Evolutionary conservation across 2,329 filamentous ascomycete species (phyloP).

Genomic region (Ceratocystis variospora): DNA sequence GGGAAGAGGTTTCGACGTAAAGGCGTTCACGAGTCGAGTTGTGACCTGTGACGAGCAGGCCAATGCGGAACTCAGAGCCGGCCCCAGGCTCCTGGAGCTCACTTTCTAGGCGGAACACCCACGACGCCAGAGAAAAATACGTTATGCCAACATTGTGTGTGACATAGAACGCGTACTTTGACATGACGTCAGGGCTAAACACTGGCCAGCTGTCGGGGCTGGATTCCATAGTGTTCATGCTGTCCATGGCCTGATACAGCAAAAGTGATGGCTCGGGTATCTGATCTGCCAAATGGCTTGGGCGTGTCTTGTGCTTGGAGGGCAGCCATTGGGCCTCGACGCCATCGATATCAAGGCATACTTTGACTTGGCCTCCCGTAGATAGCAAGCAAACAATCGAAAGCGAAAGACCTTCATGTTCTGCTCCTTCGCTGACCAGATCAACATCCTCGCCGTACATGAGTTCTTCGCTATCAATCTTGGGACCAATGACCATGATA

Average conservation of each 20-base stretch:
- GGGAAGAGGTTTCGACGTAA: conserved; percentile 38
- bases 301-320: conserved; percentile 38
- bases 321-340: conserved; percentile 54
- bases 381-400: conserved; percentile 46
- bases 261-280: conserved; percentile 37
- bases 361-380: conserved; percentile 45
- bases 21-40: conserved; percentile 43
- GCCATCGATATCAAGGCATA: conserved; percentile 48
- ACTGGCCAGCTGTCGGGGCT: conserved; percentile 47
- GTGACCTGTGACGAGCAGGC: conserved; percentile 45
- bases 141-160: conserved; percentile 48
- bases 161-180: conserved; percentile 49
- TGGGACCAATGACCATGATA: conserved; percentile 49
- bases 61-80: conserved; percentile 48
- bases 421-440: conserved; percentile 41
- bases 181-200: conserved; percentile 47
- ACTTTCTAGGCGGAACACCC: conserved; percentile 50
- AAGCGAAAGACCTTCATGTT: conserved; percentile 47
- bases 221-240: conserved; percentile 41
- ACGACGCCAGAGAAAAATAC: conserved; percentile 45
- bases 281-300: conserved; percentile 29
- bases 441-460: conserved; percentile 54
- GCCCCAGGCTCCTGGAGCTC: conserved; percentile 44
- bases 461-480: conserved; percentile 44
- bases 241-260: conserved; percentile 50